phyloP scores from a whole-genome alignment of 768 basidiomycete species.

The Mycena rebaudengoi region DNA sequence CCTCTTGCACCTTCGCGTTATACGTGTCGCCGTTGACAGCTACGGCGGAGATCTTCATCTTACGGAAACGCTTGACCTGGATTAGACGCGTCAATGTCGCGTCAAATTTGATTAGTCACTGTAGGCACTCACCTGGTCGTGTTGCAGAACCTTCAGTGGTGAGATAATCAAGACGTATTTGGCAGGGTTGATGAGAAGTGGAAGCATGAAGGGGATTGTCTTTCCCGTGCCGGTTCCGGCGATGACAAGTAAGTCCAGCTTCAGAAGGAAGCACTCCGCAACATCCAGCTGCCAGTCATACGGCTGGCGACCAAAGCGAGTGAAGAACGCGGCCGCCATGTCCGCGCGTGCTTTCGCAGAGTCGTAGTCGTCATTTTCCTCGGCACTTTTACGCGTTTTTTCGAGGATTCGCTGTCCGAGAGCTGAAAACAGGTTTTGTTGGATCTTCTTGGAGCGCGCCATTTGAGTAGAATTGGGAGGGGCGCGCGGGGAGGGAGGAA shows the following conservation, averaged over 20 bases:
- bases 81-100: background rate
- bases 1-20: conserved; percentile 38
- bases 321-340: no score
- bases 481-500: no score
- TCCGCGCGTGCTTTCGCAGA: no score
- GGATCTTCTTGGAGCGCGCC: no score
- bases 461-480: no score
- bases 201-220: conserved; percentile 47
- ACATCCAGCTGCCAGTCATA: conserved; percentile 51
- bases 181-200: conserved; percentile 30
- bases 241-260: conserved; percentile 43
- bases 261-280: conserved; percentile 42
- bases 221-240: conserved; percentile 49
- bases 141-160: conserved; percentile 45
- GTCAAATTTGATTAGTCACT: background rate
- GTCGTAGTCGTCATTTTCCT: no score
- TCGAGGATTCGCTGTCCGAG: no score
- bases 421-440: no score
- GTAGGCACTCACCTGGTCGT: conserved; percentile 48
- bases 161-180: conserved; percentile 44
- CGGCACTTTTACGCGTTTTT: no score
- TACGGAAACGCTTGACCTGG: conserved; percentile 35
- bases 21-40: conserved; percentile 49
- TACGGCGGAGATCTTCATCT: conserved; percentile 37
- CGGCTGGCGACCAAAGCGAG: no score